phyloP scores from a whole-genome alignment of 73 alveolate genomes.

The Tetrahymena borealis region DNA sequence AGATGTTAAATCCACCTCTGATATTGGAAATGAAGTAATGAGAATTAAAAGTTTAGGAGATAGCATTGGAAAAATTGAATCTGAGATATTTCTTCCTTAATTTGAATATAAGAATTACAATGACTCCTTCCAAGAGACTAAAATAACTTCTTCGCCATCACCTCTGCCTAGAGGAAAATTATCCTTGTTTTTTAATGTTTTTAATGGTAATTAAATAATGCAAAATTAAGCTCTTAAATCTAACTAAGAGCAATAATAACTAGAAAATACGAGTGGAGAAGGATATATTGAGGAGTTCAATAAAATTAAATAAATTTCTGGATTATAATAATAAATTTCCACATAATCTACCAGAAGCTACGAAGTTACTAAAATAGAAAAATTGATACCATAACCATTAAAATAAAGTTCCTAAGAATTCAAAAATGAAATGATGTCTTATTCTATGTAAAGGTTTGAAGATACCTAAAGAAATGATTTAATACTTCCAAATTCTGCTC shows the following conservation, averaged over 20 bases:
- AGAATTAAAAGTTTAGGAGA: not conserved
- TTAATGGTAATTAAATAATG: too few species aligned
- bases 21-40: not conserved
- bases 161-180: not conserved
- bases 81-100: not conserved
- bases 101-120: not conserved
- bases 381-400: not conserved
- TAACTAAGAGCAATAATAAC: too few species aligned
- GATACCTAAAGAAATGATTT: not conserved
- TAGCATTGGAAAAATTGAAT: not conserved
- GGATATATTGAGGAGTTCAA: too few species aligned
- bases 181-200: not conserved
- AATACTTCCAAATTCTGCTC: not conserved
- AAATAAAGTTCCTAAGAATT: not conserved
- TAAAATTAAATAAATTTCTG: too few species aligned
- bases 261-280: too few species aligned
- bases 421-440: not conserved
- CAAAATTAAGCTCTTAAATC: too few species aligned
- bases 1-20: not conserved
- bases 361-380: not conserved
- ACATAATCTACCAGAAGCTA: not conserved
- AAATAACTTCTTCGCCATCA: not conserved
- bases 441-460: not conserved
- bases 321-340: too few species aligned
- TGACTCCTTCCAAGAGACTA: not conserved